Percentiles rank a stretch among this genome's conserved stretches.
These are phyloP conservation scores for Fusarium sp. DNA, from an alignment of 2,329 filamentous ascomycete genomes.

Conservation along the genomic window DNA sequence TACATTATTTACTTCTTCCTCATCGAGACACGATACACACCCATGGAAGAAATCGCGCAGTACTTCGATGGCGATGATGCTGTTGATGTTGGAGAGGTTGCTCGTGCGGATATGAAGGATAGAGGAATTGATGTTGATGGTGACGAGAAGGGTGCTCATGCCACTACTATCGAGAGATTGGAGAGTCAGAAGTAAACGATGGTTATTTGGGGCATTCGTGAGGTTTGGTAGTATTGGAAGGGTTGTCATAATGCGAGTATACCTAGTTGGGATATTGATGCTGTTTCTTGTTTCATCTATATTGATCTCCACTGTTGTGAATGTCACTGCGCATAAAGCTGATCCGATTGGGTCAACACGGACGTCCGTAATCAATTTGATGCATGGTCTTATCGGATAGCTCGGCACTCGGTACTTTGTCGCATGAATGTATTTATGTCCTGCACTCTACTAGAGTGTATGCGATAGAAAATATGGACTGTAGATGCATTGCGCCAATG, in stretches of 20 bases:
- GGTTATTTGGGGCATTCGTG: accelerated
- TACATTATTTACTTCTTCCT: conserved; percentile 33
- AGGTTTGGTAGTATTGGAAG: accelerated
- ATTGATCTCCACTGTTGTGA: too few relatives aligned
- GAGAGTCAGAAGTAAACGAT: not conserved
- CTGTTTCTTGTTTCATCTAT: not conserved
- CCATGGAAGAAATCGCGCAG: conserved; percentile 21
- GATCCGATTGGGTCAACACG: not conserved
- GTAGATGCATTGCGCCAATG: not conserved
- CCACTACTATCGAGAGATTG: conserved; percentile 1
- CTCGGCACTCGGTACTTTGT: not conserved
- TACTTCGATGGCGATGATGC: conserved; percentile 15
- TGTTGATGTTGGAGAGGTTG: conserved; percentile 17
- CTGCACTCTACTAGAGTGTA: not conserved
- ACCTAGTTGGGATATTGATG: not conserved
- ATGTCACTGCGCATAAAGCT: too few relatives aligned
- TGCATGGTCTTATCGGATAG: not conserved
- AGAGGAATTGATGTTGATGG: not conserved
- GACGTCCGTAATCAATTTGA: not conserved
- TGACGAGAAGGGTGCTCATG: conserved; percentile 2
- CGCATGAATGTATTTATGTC: not conserved
- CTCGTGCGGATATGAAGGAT: conserved; percentile 21
- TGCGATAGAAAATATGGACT: not conserved
- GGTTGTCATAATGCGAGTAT: not conserved
- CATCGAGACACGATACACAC: conserved; percentile 21